These are phyloP conservation scores for Jatropha multifida DNA, from an alignment of 441 rosid genomes.

Conservation along the genomic window DNA sequence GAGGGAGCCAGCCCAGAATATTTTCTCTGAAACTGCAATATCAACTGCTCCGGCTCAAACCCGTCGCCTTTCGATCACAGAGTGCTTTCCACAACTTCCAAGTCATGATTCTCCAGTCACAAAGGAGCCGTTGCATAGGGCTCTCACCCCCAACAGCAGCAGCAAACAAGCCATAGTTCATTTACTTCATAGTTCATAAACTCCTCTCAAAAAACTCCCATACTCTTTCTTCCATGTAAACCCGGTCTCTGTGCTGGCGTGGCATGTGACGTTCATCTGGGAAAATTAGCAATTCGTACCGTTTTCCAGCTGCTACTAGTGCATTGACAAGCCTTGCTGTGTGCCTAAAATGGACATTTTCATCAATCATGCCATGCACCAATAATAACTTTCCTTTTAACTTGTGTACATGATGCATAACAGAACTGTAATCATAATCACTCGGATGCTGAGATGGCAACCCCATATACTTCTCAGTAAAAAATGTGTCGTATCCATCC, in stretches of 20 bases:
- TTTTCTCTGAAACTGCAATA: too few relatives aligned
- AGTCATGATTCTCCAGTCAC: too few relatives aligned
- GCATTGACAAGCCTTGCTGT: constrained; percentile 88
- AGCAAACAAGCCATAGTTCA: too few relatives aligned
- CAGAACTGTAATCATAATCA: constrained; percentile 58
- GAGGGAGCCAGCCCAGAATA: too few relatives aligned
- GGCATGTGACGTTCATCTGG: constrained; percentile 96
- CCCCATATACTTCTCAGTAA: constrained; percentile 93
- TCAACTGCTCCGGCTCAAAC: too few relatives aligned
- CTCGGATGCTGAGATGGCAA: constrained; percentile 46
- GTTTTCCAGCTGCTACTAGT: constrained; percentile 65
- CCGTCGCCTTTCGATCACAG: too few relatives aligned
- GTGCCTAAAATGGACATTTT: constrained; percentile 94
- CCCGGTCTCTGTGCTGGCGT: constrained; percentile 53
- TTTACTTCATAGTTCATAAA: constrained; percentile 30
- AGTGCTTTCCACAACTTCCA: too few relatives aligned
- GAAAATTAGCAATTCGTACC: constrained; percentile 74
- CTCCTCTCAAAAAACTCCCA: constrained; percentile 84
- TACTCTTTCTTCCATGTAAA: constrained; percentile 91
- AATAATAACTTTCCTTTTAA: constrained; percentile 65
- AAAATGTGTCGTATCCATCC: constrained; percentile 95
- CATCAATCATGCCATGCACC: constrained; percentile 96
- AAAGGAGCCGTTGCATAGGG: too few relatives aligned
- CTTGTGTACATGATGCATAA: constrained; percentile 68
- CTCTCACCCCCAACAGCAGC: too few relatives aligned